Percentiles rank a stretch among this genome's conserved stretches.
Evolutionary conservation across 2,329 filamentous ascomycete genomes (phyloP).

Genomic region (Metarhizium brunneum): DNA sequence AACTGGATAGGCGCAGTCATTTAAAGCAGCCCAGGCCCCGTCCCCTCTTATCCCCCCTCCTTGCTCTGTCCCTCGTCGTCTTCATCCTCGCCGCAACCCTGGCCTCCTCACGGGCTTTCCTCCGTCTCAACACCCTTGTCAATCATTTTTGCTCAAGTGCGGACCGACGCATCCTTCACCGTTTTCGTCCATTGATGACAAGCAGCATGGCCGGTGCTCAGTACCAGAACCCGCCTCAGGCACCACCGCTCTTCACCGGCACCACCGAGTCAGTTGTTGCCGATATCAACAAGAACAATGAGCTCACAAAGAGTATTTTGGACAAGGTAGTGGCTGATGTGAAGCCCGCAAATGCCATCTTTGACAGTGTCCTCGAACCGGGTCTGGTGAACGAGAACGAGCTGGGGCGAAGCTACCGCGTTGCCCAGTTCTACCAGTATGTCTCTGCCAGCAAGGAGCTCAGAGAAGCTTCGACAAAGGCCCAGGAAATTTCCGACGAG

Average conservation of each 20-base stretch:
- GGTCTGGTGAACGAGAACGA: conserved; percentile 66
- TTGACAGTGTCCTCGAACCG: conserved; percentile 49
- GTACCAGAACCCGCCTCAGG: conserved; percentile 67
- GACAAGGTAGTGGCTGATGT: conserved; percentile 60
- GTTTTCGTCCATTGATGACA: conserved; percentile 28
- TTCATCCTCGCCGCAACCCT: conserved; percentile 55
- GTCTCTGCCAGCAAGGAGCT: conserved; percentile 61
- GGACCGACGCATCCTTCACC: conserved; percentile 16
- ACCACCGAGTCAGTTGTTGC: conserved; percentile 59
- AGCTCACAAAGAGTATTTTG: conserved; percentile 50
- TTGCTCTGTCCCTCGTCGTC: conserved; percentile 42
- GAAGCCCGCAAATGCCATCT: conserved; percentile 41
- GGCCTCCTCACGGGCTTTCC: conserved; percentile 52
- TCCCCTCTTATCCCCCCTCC: conserved; percentile 17
- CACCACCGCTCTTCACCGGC: conserved; percentile 67
- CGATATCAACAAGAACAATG: conserved; percentile 58
- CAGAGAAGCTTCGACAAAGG: conserved; percentile 66
- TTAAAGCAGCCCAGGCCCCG: conserved; percentile 8
- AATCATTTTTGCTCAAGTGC: conserved; percentile 39
- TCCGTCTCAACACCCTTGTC: conserved; percentile 49
- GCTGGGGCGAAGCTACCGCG: conserved; percentile 48
- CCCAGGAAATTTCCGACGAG: conserved; percentile 66
- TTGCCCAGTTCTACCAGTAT: conserved; percentile 72
- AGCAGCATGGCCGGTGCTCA: conserved; percentile 56
- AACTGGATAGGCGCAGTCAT: conserved; percentile 18